A percentile compares a stretch with the other conserved stretches of the same genome.
Evolutionary conservation across 2,329 filamentous ascomycete species (phyloP).

Genomic region (Emmonsiellopsis sp.): DNA sequence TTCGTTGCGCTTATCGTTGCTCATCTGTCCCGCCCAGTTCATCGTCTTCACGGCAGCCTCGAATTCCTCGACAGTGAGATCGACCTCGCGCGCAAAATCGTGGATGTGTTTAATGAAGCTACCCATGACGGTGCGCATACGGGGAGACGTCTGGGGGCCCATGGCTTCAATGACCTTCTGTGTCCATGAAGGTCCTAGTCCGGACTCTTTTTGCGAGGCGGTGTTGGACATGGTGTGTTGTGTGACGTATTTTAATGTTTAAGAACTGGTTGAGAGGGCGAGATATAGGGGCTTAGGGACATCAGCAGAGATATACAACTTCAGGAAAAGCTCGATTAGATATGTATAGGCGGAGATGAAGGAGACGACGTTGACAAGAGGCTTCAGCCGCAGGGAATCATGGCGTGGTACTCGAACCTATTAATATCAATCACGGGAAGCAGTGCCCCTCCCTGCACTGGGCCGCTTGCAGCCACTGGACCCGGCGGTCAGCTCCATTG

Average conservation of each 20-base stretch:
- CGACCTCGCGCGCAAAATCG: slow-evolving; percentile 50
- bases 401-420: neutral
- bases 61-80: slow-evolving; percentile 52
- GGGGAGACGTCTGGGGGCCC: slow-evolving; percentile 59
- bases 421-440: neutral
- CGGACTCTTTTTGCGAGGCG: neutral
- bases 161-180: slow-evolving; percentile 66
- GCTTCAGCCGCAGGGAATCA: neutral
- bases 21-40: slow-evolving; percentile 57
- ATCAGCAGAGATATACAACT: neutral
- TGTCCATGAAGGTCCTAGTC: slow-evolving; percentile 46
- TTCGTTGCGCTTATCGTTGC: slow-evolving; percentile 53
- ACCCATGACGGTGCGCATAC: slow-evolving; percentile 54
- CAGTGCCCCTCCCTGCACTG: neutral
- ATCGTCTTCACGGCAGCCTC: slow-evolving; percentile 48
- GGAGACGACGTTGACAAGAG: neutral
- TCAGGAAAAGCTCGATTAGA: neutral
- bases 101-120: slow-evolving; percentile 48
- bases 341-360: neutral
- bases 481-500: neutral
- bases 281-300: neutral
- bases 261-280: neutral
- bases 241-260: neutral
- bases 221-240: neutral
- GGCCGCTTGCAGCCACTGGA: neutral